Evolutionary conservation across 495 filamentous ascomycete species (phyloP).

Genomic region (Talaromyces stipitatus): DNA sequence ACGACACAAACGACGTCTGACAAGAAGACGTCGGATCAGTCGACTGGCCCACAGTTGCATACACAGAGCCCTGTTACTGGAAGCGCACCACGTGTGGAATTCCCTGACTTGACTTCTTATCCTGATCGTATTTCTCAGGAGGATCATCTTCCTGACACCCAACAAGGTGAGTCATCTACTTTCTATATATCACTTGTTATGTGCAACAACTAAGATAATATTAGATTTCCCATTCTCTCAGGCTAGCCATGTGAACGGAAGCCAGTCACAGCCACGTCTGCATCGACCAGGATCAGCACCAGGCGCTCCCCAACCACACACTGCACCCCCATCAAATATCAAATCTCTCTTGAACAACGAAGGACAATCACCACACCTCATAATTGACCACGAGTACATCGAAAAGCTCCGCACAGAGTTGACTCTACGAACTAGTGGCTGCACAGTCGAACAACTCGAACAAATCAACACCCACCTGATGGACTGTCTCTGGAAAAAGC

Average conservation of each 20-base stretch:
- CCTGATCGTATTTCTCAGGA: conserved; percentile 36
- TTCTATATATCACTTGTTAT: conserved; percentile 15
- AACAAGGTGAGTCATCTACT: conserved; percentile 29
- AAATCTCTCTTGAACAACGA: conserved; percentile 39
- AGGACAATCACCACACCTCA: conserved; percentile 33
- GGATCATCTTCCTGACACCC: conserved; percentile 39
- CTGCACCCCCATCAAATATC: conserved; percentile 25
- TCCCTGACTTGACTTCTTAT: conserved; percentile 30
- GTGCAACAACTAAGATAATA: too few relatives aligned
- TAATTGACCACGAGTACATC: conserved; percentile 50
- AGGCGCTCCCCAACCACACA: conserved; percentile 24
- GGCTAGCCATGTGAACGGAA: conserved; percentile 23
- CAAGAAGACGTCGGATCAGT: conserved; percentile 55
- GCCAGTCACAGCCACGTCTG: conserved; percentile 30
- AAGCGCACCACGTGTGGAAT: conserved; percentile 23
- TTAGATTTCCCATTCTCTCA: conserved; percentile 22
- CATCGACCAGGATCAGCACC: conserved; percentile 43
- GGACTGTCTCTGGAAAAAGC: conserved; percentile 74
- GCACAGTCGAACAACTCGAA: conserved; percentile 87
- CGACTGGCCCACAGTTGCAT: conserved; percentile 41
- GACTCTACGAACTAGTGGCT: conserved; percentile 61
- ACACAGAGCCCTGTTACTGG: conserved; percentile 47
- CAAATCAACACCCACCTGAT: conserved; percentile 87
- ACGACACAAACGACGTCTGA: conserved; percentile 73
- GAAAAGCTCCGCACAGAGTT: conserved; percentile 50